Conservation (phyloP, 2,329 filamentous ascomycete species). For the Microsporum canis region DNA sequence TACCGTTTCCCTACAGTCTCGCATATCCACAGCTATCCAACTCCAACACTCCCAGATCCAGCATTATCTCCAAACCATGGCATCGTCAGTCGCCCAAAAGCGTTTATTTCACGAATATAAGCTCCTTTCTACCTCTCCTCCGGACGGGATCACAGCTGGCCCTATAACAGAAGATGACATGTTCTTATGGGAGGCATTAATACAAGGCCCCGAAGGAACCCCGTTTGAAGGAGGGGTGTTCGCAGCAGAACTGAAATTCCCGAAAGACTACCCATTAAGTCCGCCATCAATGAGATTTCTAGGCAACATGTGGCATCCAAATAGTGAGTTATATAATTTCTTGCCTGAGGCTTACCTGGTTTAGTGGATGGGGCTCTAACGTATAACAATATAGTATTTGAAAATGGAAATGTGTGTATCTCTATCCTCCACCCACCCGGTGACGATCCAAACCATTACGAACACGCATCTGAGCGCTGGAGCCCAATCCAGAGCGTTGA, state of each 20-base stretch:
- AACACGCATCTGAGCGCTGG: constrained; percentile 83
- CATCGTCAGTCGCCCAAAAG: constrained; percentile 47
- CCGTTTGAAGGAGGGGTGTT: constrained; percentile 95
- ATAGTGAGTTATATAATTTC: constrained; percentile 49
- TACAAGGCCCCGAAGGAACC: constrained; percentile 88
- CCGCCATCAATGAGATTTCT: constrained; percentile 95
- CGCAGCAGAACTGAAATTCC: constrained; percentile 87
- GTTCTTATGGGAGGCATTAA: constrained; percentile 90
- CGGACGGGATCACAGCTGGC: constrained; percentile 94
- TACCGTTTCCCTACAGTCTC: background rate
- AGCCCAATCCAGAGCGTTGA: constrained; percentile 88
- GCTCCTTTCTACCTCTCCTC: constrained; percentile 81
- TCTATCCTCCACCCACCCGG: constrained; percentile 91
- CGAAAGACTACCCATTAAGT: constrained; percentile 90
- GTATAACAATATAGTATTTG: constrained; percentile 50
- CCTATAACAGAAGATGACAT: constrained; percentile 91
- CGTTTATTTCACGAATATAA: constrained; percentile 96
- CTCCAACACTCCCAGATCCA: background rate
- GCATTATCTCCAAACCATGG: constrained; percentile 25
- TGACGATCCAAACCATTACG: constrained; percentile 90
- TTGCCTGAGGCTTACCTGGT: background rate
- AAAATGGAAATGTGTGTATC: constrained; percentile 81
- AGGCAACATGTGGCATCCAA: constrained; percentile 91
- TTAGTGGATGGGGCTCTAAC: background rate
- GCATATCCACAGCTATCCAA: background rate